Evolutionary conservation across 2,329 filamentous ascomycete genomes (phyloP), one percentile per base, ranked within the genome.

Genomic region (Amphichorda felina): DNA sequence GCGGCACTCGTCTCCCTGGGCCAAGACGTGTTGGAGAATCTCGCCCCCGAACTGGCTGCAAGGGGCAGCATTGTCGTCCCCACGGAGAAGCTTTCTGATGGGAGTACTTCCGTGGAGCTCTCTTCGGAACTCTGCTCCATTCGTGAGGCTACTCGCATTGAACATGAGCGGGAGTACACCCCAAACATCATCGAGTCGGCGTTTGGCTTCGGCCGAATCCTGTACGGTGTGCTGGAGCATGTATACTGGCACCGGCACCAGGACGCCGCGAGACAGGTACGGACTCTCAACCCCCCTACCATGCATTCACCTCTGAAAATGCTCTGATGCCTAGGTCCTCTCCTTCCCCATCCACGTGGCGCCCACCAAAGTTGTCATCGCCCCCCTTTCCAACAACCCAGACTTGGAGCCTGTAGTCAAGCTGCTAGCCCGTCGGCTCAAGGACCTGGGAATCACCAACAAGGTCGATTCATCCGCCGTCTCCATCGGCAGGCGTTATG

Each of bases 161-260:
- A 89, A 56, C 77, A 86, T 50, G 71, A 75, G 39, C 71, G 87
- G 48, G 84, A 93, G 54, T 94, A 84, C 63, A 87, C 79, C 2
- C 87, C 87, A 37, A 94, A 94, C 53, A 84, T 91, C 31, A 88
- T 94, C 47, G 87, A 94, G 62, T 86, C 87, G 2, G 94, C 87
- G 1, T 95, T 94, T 51, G 87, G 87, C 66, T 89, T 94, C 51
- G 87, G 87, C 36, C 75, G 87, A 48, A 94, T 94, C 41, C 65
- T 94, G 37, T 94, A 91, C 66, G 28, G 41, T 25, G 63, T 94
- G 49, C 78, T 88, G 49, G 87, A 94, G 62, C 86, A 94, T 59
- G 75, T 72, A 50, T 93, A 84, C 70, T 93, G 85, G 85, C 81
- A 75, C 35, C 79, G 86, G 41, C 73, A 60, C 5, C 56, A 76